Conservation (phyloP, 2,329 filamentous ascomycete species). For the Paecilomyces fulvus region DNA sequence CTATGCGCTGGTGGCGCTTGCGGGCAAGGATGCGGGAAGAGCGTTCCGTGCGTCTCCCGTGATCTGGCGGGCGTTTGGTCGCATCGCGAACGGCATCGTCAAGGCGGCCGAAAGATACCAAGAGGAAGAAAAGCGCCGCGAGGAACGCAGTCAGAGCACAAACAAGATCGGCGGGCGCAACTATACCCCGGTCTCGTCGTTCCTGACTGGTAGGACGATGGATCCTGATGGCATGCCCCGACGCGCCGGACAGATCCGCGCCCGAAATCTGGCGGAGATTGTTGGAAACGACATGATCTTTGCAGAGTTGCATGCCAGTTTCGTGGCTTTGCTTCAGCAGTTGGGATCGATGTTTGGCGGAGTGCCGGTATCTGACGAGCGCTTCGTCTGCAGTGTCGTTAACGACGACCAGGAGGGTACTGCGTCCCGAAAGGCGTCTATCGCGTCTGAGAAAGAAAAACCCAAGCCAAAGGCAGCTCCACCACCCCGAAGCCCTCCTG, state of each 20-base stretch:
- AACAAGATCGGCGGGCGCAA: conserved; percentile 27
- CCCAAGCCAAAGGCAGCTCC: conserved; percentile 11
- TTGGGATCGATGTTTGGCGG: conserved; percentile 40
- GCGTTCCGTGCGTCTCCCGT: conserved; percentile 40
- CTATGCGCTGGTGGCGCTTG: conserved; percentile 50
- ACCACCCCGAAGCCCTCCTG: conserved; percentile 15
- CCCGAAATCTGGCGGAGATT: conserved; percentile 50
- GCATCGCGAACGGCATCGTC: conserved; percentile 46
- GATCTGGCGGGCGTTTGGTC: conserved; percentile 47
- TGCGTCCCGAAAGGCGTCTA: conserved; percentile 16
- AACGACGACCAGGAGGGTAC: conserved; percentile 17
- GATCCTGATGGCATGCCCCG: conserved; percentile 50
- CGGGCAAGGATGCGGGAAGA: conserved; percentile 43
- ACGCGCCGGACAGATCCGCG: conserved; percentile 44
- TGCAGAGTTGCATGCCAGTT: conserved; percentile 48
- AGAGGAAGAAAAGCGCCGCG: conserved; percentile 36
- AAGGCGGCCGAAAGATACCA: conserved; percentile 37
- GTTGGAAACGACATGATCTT: conserved; percentile 52
- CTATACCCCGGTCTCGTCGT: conserved; percentile 50
- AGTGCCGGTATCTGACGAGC: conserved; percentile 33
- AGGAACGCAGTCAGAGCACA: conserved; percentile 24
- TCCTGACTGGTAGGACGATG: conserved; percentile 47
- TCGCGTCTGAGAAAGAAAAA: conserved; percentile 12
- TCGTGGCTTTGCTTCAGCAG: conserved; percentile 42
- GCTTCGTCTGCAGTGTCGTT: conserved; percentile 32